Evolutionary conservation across 163 green algal genomes (phyloP).

Genomic region (Scenedesmus sp.): DNA sequence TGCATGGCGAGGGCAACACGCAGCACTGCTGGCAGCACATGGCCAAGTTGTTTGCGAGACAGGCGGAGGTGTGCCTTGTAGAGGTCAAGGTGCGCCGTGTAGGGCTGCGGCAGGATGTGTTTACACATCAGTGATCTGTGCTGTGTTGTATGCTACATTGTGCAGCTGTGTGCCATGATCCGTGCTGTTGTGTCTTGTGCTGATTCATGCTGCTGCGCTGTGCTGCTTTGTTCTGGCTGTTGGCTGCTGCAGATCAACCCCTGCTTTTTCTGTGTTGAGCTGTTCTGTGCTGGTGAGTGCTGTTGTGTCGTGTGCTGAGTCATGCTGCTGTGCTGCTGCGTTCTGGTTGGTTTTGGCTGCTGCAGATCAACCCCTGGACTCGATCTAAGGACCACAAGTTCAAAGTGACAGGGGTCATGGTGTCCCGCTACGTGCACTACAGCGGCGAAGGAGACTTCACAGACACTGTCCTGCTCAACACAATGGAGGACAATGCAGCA

Average conservation of each 20-base stretch:
- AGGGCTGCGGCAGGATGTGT: no score
- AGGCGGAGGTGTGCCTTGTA: slow-evolving; percentile 2
- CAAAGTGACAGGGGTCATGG: slow-evolving; percentile 38
- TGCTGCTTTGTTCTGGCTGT: neutral
- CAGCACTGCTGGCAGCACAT: neutral
- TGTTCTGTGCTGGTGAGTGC: neutral
- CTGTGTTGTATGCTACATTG: no score
- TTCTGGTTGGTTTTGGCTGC: neutral
- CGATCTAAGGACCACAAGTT: neutral
- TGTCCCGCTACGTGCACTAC: neutral
- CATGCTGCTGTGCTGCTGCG: slow-evolving; percentile 1
- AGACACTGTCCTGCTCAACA: neutral
- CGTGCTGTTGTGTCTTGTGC: no score
- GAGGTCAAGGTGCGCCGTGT: slow-evolving; percentile 23
- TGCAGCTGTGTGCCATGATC: no score
- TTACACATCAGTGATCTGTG: no score
- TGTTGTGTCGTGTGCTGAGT: neutral
- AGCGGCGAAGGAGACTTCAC: neutral
- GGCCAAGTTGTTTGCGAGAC: slow-evolving; percentile 1
- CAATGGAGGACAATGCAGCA: neutral
- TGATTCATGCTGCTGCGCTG: neutral
- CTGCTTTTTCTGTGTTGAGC: no score
- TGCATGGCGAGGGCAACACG: neutral
- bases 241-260: neutral
- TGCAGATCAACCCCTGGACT: neutral